Evolutionary conservation across 352 stramenopile genomes (phyloP).

Genomic region (Phytopythium kandeliae): DNA sequence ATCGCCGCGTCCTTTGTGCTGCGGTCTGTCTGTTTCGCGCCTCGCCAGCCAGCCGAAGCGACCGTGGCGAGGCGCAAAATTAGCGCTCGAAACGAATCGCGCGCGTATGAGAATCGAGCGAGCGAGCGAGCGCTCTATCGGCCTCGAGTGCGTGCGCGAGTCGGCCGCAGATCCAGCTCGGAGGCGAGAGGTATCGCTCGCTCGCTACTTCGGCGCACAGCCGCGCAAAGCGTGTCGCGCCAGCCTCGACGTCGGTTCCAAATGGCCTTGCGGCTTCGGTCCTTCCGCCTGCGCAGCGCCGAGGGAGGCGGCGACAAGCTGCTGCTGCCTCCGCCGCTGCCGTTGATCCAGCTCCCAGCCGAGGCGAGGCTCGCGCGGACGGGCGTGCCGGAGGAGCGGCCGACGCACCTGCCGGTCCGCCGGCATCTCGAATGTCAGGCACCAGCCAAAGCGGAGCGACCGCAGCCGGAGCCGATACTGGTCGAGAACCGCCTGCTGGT

Average conservation of each 20-base stretch:
- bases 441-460: conserved; percentile 4
- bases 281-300: conserved; percentile 7
- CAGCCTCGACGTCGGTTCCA: not conserved
- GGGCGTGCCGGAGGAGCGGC: conserved; percentile 28
- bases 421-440: conserved; percentile 16
- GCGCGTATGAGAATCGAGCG: not conserved
- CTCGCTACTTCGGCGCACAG: no score
- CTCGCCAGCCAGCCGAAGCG: not conserved
- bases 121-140: no score
- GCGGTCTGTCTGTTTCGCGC: no score
- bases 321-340: conserved; percentile 51
- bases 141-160: not conserved
- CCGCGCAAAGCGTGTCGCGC: no score
- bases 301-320: conserved; percentile 13
- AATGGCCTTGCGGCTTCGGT: conserved; percentile 1
- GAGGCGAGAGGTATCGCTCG: no score
- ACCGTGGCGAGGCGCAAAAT: not conserved
- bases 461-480: conserved; percentile 37
- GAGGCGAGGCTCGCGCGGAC: conserved; percentile 36
- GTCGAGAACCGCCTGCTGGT: conserved; percentile 31
- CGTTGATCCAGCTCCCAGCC: conserved; percentile 50
- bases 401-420: conserved; percentile 39
- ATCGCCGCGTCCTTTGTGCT: not conserved
- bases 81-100: not conserved
- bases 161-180: not conserved